Evolutionary conservation across 176 grass and related monocot species (phyloP), one percentile per base, ranked within the genome.

Genomic region (Metroxylon sagu): DNA sequence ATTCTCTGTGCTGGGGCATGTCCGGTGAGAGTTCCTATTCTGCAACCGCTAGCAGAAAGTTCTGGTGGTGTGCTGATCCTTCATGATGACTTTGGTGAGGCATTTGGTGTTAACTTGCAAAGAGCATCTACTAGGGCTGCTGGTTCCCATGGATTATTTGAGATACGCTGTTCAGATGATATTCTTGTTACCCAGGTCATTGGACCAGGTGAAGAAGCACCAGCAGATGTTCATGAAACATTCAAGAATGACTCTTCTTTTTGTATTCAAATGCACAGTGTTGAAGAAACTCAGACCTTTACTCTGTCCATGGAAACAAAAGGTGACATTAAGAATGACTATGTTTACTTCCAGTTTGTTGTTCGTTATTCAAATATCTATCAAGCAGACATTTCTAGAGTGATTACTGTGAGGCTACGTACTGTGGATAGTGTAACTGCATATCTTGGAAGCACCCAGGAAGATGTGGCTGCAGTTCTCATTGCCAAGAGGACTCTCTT

Each of bases 21-120:
- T 60, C 87, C 93, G 52, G 88, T 98, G 26, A 76, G 93, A 48
- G 61, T 98, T 66, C 79, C 87, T 62, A 66, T 98, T 53, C 81
- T 92, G 48, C 87, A 89, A 71, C 88, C 93, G 29, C 55, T 98
- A 27, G 93, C 84, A 64, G 89, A 88, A 81, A 82, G 80, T 66
- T 98, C 84, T 50, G 87, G 93, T 65, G 93, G 93, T 14, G 82
- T 98, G 29, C 83, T 98, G 54, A 88, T 98, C 65, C 80, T 88
- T 69, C 87, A 98, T 73, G 93, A 98, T 76, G 93, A 98, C 79
- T 98, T 98, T 83, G 93, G 88, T 27, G 87, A 98, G 81, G 87
- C 88, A 67, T 98, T 98, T 79, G 93, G 88, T 25, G 87, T 98
- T 50, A 98, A 98, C 67, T 76, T 98, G 79, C 93, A 98, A 75